Evolutionary conservation across 441 rosid species (phyloP).

Genomic region (Macaranga tanarius): DNA sequence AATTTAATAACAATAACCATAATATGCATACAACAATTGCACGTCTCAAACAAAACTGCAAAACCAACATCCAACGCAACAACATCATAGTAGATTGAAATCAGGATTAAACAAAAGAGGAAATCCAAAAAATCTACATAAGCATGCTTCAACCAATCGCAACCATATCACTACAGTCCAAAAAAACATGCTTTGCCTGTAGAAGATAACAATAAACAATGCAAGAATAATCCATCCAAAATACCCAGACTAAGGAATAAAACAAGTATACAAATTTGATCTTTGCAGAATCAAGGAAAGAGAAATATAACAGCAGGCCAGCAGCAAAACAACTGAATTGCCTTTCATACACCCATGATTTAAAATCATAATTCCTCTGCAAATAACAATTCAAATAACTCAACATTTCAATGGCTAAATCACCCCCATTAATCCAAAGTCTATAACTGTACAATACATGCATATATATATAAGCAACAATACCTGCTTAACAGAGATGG

Average conservation of each 20-base stretch:
- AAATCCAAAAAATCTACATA: background rate
- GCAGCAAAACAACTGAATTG: background rate
- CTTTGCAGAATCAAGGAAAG: background rate
- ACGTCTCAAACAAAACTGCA: conserved; percentile 2
- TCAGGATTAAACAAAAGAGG: background rate
- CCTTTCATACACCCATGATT: background rate
- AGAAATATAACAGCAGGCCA: background rate
- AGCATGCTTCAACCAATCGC: background rate
- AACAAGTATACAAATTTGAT: background rate
- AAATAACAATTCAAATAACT: background rate
- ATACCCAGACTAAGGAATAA: background rate
- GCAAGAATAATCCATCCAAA: background rate
- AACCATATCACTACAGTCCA: background rate
- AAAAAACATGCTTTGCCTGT: background rate
- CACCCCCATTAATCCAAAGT: background rate
- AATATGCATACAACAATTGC: background rate
- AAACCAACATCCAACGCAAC: background rate
- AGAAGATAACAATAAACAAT: background rate
- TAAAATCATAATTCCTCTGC: background rate
- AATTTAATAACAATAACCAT: background rate
- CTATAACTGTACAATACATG: background rate
- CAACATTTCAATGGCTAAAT: background rate
- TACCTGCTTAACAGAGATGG: conserved; percentile 95
- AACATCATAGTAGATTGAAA: background rate
- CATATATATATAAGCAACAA: background rate